These are phyloP conservation scores for Ploettnerulaceae sp. DNA, from an alignment of 2,329 filamentous ascomycete genomes.

Conservation along the genomic window DNA sequence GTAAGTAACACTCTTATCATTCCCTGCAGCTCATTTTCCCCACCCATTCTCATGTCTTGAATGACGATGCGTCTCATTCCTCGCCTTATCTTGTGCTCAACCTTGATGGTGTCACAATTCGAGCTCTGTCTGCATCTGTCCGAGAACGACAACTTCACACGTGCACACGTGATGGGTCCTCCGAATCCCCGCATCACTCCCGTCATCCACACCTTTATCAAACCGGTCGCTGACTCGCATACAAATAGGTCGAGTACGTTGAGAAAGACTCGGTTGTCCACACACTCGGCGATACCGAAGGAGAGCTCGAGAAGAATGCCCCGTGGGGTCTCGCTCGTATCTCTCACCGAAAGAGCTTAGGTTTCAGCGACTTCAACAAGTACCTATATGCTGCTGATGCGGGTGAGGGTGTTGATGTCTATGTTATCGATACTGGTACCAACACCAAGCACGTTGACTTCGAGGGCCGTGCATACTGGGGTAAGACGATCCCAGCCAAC, in stretches of 20 bases:
- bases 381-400: conserved; percentile 88
- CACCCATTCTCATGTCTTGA: neutral
- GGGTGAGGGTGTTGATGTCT: conserved; percentile 97
- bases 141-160: conserved; percentile 6
- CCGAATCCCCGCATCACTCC: neutral
- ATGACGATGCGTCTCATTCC: neutral
- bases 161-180: conserved; percentile 24
- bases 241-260: conserved; percentile 81
- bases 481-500: conserved; percentile 84
- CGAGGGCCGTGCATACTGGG: conserved; percentile 91
- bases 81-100: neutral
- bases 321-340: conserved; percentile 99
- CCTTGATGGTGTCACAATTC: neutral
- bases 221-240: conserved; percentile 21
- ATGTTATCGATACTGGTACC: conserved; percentile 97
- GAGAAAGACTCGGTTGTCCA: conserved; percentile 93
- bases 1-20: conserved; percentile 57
- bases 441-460: conserved; percentile 95
- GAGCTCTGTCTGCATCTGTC: neutral
- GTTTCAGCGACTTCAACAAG: conserved; percentile 95
- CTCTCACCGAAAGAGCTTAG: conserved; percentile 83
- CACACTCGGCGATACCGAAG: conserved; percentile 57
- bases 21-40: neutral
- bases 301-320: conserved; percentile 77
- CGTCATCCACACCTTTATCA: neutral